Base-by-base conservation (phyloP, 2,329 filamentous ascomycete species). In the Podosphaera fusca region DNA sequence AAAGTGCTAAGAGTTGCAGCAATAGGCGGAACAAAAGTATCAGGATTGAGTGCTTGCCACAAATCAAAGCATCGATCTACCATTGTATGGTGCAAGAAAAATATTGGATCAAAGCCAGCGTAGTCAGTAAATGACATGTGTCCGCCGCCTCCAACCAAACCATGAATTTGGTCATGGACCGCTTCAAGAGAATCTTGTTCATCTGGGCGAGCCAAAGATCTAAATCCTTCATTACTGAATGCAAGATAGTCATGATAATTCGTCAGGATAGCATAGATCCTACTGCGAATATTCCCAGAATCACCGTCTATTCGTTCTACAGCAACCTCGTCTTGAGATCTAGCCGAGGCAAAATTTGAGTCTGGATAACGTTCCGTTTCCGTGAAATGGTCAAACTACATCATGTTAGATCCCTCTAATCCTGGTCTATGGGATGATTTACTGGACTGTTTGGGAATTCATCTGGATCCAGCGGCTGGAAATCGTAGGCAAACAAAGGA, bases 261-360 rank as follows among this genome's bases (percentile, higher is more conserved):
- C 7, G 81, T 79, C 60, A 85, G 78, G 1, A 87, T 71, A 55
- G 79, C 81, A 63, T 81, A 83, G 1, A 88, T 71, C 10, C 85
- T 75, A 60, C 79, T 73, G 63, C 80, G 76, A 42, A 81, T 73
- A 12, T 74, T 74, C 2, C 71, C 67, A 4, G 78, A 71, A 59
- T 75, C 77, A 33, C 71, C 72, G 60, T 78, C 72, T 14, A 82
- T 66, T 14, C 74, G 71, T 10, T 70, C 64, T 10, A 74, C 76
- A 35, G 83, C 74, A 29, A 74, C 68, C 3, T 75, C 70, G 61
- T 85, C 80, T 63, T 81, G 75, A n/a, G 81, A 84, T 8, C 66
- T 65, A 14, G 77, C 76, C 38, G 69, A 64, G 0, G 67, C 60
- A 51, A 66, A 66, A 53, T 67, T 65, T 33, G 65, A 67, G 1